These are phyloP conservation scores for Linum tenue DNA, from an alignment of 345 rosid species.

Conservation along the genomic window DNA sequence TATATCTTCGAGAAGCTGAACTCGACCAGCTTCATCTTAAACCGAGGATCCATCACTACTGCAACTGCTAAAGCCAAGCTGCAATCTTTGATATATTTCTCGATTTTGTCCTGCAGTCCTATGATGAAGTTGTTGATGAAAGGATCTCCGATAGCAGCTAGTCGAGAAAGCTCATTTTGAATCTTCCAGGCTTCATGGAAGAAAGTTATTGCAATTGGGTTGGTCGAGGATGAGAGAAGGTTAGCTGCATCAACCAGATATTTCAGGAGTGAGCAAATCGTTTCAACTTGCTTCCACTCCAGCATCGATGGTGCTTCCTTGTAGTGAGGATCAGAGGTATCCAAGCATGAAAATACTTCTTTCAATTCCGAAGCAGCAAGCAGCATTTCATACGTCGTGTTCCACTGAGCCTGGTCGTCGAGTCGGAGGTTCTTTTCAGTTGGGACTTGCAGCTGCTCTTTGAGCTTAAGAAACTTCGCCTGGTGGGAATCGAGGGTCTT, in stretches of 20 bases:
- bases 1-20: conserved; percentile 33
- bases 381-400: conserved; percentile 24
- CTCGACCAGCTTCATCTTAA: conserved; percentile 60
- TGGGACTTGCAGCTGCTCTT: conserved; percentile 57
- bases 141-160: conserved; percentile 49
- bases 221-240: conserved; percentile 34
- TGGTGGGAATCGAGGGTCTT: conserved; percentile 57
- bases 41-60: conserved; percentile 89
- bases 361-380: conserved; percentile 67
- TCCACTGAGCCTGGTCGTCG: conserved; percentile 76
- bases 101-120: conserved; percentile 38
- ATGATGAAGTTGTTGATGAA: conserved; percentile 46
- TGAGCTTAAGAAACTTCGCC: conserved; percentile 67
- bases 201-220: conserved; percentile 51
- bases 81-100: no score
- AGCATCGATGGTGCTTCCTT: conserved; percentile 45
- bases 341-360: conserved; percentile 74
- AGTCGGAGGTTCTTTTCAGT: conserved; percentile 52
- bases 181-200: conserved; percentile 71
- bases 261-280: conserved; percentile 60
- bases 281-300: conserved; percentile 19
- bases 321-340: conserved; percentile 48
- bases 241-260: conserved; percentile 58
- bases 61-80: conserved; percentile 47
- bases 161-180: conserved; percentile 53